These are phyloP conservation scores for Exophiala mesophila DNA, from an alignment of 2,329 filamentous ascomycete genomes.

Conservation along the genomic window DNA sequence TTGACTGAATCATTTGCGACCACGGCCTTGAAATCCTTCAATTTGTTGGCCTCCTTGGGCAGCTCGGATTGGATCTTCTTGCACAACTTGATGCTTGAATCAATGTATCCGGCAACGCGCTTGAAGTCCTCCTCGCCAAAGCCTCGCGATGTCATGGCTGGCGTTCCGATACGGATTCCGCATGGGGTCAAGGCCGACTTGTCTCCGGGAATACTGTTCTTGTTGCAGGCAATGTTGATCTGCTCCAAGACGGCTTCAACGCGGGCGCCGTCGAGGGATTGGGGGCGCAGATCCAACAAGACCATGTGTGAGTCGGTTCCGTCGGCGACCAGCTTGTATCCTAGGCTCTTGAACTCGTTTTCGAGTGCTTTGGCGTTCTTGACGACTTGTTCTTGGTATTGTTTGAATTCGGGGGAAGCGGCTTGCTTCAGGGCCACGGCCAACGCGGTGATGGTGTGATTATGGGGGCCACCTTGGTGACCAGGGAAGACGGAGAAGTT, in stretches of 20 bases:
- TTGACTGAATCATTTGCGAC: slow-evolving; percentile 70
- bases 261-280: slow-evolving; percentile 81
- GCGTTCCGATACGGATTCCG: slow-evolving; percentile 88
- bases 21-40: slow-evolving; percentile 98
- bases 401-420: slow-evolving; percentile 80
- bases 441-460: slow-evolving; percentile 98
- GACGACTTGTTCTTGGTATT: slow-evolving; percentile 89
- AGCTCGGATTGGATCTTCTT: slow-evolving; percentile 78
- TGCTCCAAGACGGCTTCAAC: slow-evolving; percentile 88
- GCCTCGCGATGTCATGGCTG: slow-evolving; percentile 96
- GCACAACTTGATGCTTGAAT: slow-evolving; percentile 75
- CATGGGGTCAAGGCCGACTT: slow-evolving; percentile 89
- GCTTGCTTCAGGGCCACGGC: slow-evolving; percentile 95
- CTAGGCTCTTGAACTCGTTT: slow-evolving; percentile 62
- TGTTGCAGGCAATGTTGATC: slow-evolving; percentile 95
- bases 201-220: slow-evolving; percentile 97
- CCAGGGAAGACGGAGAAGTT: slow-evolving; percentile 99
- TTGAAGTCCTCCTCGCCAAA: slow-evolving; percentile 84
- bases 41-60: slow-evolving; percentile 97
- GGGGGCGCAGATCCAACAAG: slow-evolving; percentile 84
- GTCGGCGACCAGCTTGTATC: slow-evolving; percentile 90
- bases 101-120: slow-evolving; percentile 78
- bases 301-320: slow-evolving; percentile 99
- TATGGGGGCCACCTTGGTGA: slow-evolving; percentile 97
- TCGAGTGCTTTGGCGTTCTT: slow-evolving; percentile 91